These are phyloP conservation scores for Pythium phragmitis DNA, from an alignment of 352 stramenopile genomes.

Conservation along the genomic window DNA sequence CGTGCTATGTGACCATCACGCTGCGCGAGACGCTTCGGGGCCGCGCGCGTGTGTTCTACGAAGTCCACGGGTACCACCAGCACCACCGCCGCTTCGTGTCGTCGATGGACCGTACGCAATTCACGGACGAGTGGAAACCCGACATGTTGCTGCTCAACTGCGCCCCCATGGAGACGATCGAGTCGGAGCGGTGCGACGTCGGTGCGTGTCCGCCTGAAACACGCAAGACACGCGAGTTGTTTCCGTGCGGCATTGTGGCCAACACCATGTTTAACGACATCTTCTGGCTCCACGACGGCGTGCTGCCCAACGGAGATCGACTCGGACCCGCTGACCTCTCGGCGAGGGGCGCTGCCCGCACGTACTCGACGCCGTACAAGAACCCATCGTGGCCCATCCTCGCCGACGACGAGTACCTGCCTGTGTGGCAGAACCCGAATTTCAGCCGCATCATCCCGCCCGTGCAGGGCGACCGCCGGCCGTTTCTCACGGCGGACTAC, in stretches of 20 bases:
- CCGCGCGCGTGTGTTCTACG: slow-evolving; percentile 57
- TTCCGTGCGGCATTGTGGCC: slow-evolving; percentile 71
- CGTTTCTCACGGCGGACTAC: slow-evolving; percentile 57
- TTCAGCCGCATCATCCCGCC: slow-evolving; percentile 72
- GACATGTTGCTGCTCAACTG: slow-evolving; percentile 42
- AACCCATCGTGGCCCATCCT: slow-evolving; percentile 54
- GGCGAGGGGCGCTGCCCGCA: slow-evolving; percentile 43
- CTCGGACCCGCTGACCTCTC: slow-evolving; percentile 43
- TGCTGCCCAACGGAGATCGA: slow-evolving; percentile 40
- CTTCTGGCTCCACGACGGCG: slow-evolving; percentile 71
- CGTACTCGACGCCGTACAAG: slow-evolving; percentile 52
- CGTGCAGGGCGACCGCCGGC: slow-evolving; percentile 13
- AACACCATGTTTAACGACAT: slow-evolving; percentile 89
- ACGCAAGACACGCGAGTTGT: slow-evolving; percentile 40
- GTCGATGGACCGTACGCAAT: slow-evolving; percentile 64
- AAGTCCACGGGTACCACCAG: slow-evolving; percentile 65
- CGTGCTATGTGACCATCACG: slow-evolving; percentile 64
- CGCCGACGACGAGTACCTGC: slow-evolving; percentile 37
- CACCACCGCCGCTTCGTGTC: slow-evolving; percentile 74
- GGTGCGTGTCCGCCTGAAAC: slow-evolving; percentile 33
- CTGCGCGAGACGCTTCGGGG: slow-evolving; percentile 41
- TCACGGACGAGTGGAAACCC: slow-evolving; percentile 55
- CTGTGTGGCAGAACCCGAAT: slow-evolving; percentile 72
- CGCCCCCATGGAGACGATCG: slow-evolving; percentile 42
- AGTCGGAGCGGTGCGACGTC: slow-evolving; percentile 40